phyloP scores from a whole-genome alignment of 306 rosid genomes.

The Casuarina cunninghamiana region DNA sequence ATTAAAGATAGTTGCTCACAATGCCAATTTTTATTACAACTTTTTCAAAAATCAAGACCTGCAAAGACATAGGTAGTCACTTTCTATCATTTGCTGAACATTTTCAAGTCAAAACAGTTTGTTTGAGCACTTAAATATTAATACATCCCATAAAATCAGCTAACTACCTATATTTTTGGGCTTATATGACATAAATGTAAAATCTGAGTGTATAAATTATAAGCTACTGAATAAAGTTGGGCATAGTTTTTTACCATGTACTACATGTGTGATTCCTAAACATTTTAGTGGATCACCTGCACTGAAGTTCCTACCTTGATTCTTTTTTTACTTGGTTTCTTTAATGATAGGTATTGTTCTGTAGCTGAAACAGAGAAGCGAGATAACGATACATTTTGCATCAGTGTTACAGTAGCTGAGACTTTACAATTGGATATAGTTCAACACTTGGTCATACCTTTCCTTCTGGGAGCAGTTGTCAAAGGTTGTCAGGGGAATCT shows the following conservation, averaged over 20 bases:
- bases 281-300: neutral
- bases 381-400: slow-evolving; percentile 49
- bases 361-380: slow-evolving; percentile 27
- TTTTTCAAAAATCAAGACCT: neutral
- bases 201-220: neutral
- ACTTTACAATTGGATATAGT: slow-evolving; percentile 50
- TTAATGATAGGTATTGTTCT: slow-evolving; percentile 60
- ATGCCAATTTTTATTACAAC: neutral
- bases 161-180: neutral
- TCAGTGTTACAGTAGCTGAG: slow-evolving; percentile 53
- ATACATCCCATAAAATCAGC: neutral
- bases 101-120: neutral
- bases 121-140: neutral
- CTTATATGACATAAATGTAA: neutral
- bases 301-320: slow-evolving; percentile 8
- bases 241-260: neutral
- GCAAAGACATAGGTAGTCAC: neutral
- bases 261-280: neutral
- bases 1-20: neutral
- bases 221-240: neutral
- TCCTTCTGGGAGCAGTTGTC: slow-evolving; percentile 61
- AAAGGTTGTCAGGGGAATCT: slow-evolving; percentile 59
- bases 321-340: slow-evolving; percentile 41
- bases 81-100: neutral
- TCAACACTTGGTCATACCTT: slow-evolving; percentile 61